A percentile compares a stretch with the other conserved stretches of the same genome.
Conservation (phyloP, 305 asterid genomes). For the Solanum hybrid region DNA sequence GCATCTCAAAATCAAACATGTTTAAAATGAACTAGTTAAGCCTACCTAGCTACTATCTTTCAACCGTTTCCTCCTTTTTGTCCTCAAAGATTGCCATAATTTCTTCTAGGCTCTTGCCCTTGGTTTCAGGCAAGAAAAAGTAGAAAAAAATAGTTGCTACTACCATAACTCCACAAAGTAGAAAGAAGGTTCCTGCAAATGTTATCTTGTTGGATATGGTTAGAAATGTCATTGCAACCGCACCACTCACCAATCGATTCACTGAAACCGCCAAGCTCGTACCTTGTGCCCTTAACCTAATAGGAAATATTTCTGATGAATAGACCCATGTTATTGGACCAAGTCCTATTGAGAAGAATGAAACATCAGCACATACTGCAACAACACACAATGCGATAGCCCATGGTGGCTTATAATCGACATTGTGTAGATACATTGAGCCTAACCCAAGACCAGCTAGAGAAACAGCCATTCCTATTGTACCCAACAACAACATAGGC, state of each 20-base stretch:
- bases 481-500: slow-evolving; percentile 56
- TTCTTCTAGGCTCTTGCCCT: slow-evolving; percentile 64
- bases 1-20: not conserved
- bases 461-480: slow-evolving; percentile 45
- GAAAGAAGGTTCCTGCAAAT: slow-evolving; percentile 58
- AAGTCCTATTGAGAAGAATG: slow-evolving; percentile 76
- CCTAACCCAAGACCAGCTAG: slow-evolving; percentile 55
- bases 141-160: slow-evolving; percentile 47
- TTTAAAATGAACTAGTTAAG: not conserved
- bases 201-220: slow-evolving; percentile 41
- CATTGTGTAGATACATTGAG: slow-evolving; percentile 29
- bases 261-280: slow-evolving; percentile 53
- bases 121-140: slow-evolving; percentile 64
- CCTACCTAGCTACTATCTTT: not conserved
- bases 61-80: slow-evolving; percentile 11
- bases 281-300: slow-evolving; percentile 66
- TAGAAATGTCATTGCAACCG: slow-evolving; percentile 56
- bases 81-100: slow-evolving; percentile 53
- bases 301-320: slow-evolving; percentile 63
- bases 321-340: slow-evolving; percentile 90
- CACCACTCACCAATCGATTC: slow-evolving; percentile 65
- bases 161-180: slow-evolving; percentile 50
- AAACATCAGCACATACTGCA: slow-evolving; percentile 61
- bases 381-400: slow-evolving; percentile 58
- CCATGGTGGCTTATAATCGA: slow-evolving; percentile 48